Evolutionary conservation across 176 grass and related monocot genomes (phyloP), one percentile per base, ranked within the genome.

Genomic region (Eragrostis curvula): DNA sequence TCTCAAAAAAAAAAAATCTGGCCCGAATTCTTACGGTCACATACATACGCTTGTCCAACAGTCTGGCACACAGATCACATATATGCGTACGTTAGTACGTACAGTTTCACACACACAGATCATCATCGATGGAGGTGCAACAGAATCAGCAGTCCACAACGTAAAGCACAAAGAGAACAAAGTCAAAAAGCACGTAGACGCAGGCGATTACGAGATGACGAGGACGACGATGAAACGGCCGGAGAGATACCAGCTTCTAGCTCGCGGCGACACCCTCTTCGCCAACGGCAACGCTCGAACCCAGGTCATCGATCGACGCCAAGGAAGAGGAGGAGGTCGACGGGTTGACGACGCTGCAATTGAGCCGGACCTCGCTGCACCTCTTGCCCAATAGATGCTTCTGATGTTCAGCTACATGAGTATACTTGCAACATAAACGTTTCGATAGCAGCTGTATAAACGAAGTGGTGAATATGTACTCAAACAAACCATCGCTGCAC

Each of bases 291-390:
- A 46, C 44, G n/a, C 16, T 21, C 0, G 51, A 82, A 36, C 8
- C 7, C 46, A 80, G 17, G 28, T 28, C 23, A 2, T 30, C 21
- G 39, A 45, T 0, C 40, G 81, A 41, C n/a, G n/a, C n/a, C n/a
- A n/a, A n/a, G n/a, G n/a, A n/a, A n/a, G n/a, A n/a, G n/a, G 63
- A 48, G 7, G 63, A 74, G 3, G 78, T 77, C 14, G 11, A 7
- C 51, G 82, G 55, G 48, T 89, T 89, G 65, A 89, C 88, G 78
- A 89, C 65, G 83, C 66, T 76, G 88, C 88, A 89, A 14, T 81
- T 85, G 41, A 81, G 77, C 3, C 88, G 25, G 18, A 89, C 65
- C 78, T 89, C 72, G 6, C 89, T 84, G 61, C 81, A 83, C 17
- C 45, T 17, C 0, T n/a, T n/a, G n/a, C n/a, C n/a, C n/a, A n/a